phyloP scores from a whole-genome alignment of 2,329 filamentous ascomycete species.

The Fusarium solani-melongenae region DNA sequence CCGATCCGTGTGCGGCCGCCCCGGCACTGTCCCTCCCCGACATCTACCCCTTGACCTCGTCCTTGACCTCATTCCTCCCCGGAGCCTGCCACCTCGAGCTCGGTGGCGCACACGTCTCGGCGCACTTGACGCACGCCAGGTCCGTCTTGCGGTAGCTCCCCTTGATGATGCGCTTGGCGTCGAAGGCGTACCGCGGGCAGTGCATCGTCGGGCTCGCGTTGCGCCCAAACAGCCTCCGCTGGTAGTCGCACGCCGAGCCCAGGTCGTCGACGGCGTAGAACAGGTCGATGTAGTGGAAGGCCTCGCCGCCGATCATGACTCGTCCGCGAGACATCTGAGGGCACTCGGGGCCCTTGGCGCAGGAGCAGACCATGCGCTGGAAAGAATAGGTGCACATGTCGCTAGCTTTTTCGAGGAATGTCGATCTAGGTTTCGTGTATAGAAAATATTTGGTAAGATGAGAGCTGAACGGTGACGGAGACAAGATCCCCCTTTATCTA shows the following conservation, averaged over 20 bases:
- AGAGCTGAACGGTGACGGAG: background rate
- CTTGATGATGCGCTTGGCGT: constrained; percentile 43
- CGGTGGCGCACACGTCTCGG: constrained; percentile 43
- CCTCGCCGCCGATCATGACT: constrained; percentile 36
- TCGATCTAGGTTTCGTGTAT: background rate
- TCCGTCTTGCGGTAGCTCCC: constrained; percentile 40
- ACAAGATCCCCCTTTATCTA: background rate
- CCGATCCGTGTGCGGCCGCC: background rate
- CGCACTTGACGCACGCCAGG: constrained; percentile 42
- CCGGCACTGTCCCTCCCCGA: background rate
- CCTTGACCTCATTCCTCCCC: constrained; percentile 18
- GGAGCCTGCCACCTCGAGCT: constrained; percentile 43
- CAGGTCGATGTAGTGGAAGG: constrained; percentile 40
- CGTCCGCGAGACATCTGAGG: constrained; percentile 39
- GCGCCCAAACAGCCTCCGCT: constrained; percentile 40
- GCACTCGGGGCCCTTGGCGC: constrained; percentile 43
- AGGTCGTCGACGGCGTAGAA: constrained; percentile 43
- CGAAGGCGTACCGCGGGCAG: constrained; percentile 41
- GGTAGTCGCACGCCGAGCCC: constrained; percentile 43
- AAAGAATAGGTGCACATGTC: constrained; percentile 44
- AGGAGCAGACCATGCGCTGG: constrained; percentile 43
- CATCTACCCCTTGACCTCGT: constrained; percentile 5
- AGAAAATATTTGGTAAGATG: background rate
- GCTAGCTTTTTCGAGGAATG: background rate
- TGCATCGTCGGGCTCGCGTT: constrained; percentile 35